Evolutionary conservation across 495 filamentous ascomycete species (phyloP).

Genomic region (Talaromyces borbonicus): DNA sequence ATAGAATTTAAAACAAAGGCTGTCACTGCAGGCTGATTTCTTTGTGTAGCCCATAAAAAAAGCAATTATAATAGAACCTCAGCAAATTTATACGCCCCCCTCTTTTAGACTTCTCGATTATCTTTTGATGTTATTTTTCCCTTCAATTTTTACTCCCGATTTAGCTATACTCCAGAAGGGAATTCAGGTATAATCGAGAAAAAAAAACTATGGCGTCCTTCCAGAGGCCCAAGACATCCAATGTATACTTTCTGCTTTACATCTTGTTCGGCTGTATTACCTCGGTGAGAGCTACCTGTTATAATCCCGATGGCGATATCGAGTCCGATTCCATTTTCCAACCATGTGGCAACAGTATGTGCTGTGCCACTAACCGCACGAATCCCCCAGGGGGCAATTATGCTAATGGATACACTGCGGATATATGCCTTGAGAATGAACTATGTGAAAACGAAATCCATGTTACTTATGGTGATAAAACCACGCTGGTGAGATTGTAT

Average conservation of each 20-base stretch:
- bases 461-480: neutral
- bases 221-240: conserved; percentile 12
- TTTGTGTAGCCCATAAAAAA: no score
- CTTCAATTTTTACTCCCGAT: conserved; percentile 11
- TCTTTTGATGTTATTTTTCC: conserved; percentile 10
- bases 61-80: neutral
- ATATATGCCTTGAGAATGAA: conserved; percentile 10
- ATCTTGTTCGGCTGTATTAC: neutral
- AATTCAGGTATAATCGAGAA: neutral
- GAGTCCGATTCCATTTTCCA: conserved; percentile 12
- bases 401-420: conserved; percentile 8
- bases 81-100: neutral
- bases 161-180: conserved; percentile 13
- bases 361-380: conserved; percentile 11
- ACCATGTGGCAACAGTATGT: conserved; percentile 9
- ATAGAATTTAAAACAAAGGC: neutral
- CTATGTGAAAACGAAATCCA: conserved; percentile 1
- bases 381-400: conserved; percentile 8
- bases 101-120: conserved; percentile 13
- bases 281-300: conserved; percentile 6
- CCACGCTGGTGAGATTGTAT: conserved; percentile 3
- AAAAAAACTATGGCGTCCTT: neutral
- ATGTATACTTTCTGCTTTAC: conserved; percentile 15
- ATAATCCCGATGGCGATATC: conserved; percentile 15
- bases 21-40: no score